phyloP scores from a whole-genome alignment of 169 alveolate species.

The Pseudocohnilembus persalinus region DNA sequence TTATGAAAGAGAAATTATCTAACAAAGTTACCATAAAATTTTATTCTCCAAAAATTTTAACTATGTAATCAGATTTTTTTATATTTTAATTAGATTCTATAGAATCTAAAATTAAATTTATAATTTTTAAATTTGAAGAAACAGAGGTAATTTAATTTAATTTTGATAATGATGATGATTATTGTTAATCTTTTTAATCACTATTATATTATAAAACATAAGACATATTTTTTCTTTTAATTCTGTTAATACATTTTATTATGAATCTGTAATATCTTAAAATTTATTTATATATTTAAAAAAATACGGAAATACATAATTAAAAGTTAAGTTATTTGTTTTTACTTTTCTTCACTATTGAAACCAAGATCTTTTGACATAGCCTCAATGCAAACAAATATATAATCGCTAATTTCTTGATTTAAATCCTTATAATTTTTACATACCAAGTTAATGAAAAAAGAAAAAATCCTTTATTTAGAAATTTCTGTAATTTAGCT shows the following conservation, averaged over 20 bases:
- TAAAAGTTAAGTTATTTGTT: no score
- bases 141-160: neutral
- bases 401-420: neutral
- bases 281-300: no score
- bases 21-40: neutral
- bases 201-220: no score
- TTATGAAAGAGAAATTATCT: no score
- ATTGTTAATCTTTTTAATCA: no score
- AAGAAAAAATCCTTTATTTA: no score
- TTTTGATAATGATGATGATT: no score
- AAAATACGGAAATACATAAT: neutral
- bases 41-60: neutral
- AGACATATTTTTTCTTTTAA: no score
- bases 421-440: neutral
- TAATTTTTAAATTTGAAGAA: neutral
- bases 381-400: neutral
- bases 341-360: neutral
- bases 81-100: neutral
- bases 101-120: no score
- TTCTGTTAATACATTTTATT: neutral
- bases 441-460: neutral
- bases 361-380: neutral
- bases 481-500: neutral
- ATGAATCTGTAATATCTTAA: neutral
- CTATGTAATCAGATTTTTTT: neutral